Conservation (phyloP, 1,139 yeast genomes). For the Arxiozyma bovina region DNA sequence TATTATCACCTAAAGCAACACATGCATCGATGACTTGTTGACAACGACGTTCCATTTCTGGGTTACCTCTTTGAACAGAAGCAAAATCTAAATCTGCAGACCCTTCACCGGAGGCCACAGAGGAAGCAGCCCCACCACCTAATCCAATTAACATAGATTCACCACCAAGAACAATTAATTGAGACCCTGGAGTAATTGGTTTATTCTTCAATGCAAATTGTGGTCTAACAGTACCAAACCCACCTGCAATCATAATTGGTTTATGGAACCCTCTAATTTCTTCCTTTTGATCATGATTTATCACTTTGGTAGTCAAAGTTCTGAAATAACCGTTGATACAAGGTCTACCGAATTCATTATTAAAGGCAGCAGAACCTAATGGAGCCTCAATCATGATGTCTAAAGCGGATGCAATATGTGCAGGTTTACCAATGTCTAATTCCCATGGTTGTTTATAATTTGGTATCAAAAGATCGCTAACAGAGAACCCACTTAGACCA, state of each 20-base stretch:
- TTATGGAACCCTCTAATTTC: constrained; percentile 96
- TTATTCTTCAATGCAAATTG: constrained; percentile 82
- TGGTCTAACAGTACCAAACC: constrained; percentile 94
- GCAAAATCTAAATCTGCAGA: constrained; percentile 95
- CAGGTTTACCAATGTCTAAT: constrained; percentile 71
- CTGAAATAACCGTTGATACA: constrained; percentile 95
- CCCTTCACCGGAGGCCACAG: constrained; percentile 90
- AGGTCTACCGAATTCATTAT: constrained; percentile 98
- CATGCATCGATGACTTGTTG: constrained; percentile 97
- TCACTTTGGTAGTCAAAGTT: constrained; percentile 77
- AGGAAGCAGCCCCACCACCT: constrained; percentile 99
- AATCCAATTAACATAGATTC: constrained; percentile 98
- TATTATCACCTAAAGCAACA: constrained; percentile 67
- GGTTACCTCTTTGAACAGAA: constrained; percentile 98
- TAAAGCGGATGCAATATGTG: constrained; percentile 84
- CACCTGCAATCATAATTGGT: constrained; percentile 99
- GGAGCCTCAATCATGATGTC: constrained; percentile 98
- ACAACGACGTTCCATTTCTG: constrained; percentile 98
- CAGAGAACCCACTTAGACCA: constrained; percentile 89
- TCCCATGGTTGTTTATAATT: constrained; percentile 92
- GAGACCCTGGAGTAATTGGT: constrained; percentile 86
- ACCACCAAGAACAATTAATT: constrained; percentile 91
- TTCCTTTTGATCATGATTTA: constrained; percentile 48
- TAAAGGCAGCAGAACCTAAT: constrained; percentile 94
- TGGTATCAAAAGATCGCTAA: constrained; percentile 85